Evolutionary conservation across 176 grass and related monocot genomes (phyloP), one percentile per base, ranked within the genome.

Genomic region (Echinochloa phyllopogon): DNA sequence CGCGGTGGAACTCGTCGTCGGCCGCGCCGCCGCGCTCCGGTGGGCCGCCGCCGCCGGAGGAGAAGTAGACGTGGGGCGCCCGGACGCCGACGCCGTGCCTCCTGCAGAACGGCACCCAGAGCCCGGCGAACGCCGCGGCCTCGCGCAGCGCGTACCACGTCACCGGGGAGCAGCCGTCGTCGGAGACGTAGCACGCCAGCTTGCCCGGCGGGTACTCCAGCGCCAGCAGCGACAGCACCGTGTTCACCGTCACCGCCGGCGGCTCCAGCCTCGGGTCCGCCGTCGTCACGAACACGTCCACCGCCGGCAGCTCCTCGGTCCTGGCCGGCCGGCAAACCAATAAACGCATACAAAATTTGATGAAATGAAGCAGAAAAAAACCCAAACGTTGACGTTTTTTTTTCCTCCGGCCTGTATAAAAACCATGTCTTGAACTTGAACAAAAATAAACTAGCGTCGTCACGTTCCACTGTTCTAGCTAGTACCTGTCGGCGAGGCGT

Each of bases 241-340:
- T 94, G 88, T 94, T 86, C 49, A 59, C 86, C 4, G 92, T 94
- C 55, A 91, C 69, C 61, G 77, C 4, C 45, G 92, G 88, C 9
- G 88, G 86, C 77, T 94, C 92, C 27, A 88, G 61, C 69, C 0
- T 68, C 37, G 92, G 86, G 61, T 91, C 92, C 6, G 86, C 88
- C 23, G 88, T 94, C 14, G 88, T 94, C 41, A 94, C 85, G 66
- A 94, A 91, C 88, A 94, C 72, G 79, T 94, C 92, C 64, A 94
- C 79, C 8, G 79, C 77, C 24, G 88, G 88, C 8, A 93, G 82
- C 47, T 90, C 85, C 3, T 77, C 64, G 0, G 1, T n/a, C 7
- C 84, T 86, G 42, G 27, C 29, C 1, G 25, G 43, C 24, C 1
- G 25, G 43, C 24, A 4, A 72, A 20, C 5, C 10, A 41, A 33